Evolutionary conservation across 257 asterid species (phyloP).

Genomic region (Ocimum tenuiflorum): DNA sequence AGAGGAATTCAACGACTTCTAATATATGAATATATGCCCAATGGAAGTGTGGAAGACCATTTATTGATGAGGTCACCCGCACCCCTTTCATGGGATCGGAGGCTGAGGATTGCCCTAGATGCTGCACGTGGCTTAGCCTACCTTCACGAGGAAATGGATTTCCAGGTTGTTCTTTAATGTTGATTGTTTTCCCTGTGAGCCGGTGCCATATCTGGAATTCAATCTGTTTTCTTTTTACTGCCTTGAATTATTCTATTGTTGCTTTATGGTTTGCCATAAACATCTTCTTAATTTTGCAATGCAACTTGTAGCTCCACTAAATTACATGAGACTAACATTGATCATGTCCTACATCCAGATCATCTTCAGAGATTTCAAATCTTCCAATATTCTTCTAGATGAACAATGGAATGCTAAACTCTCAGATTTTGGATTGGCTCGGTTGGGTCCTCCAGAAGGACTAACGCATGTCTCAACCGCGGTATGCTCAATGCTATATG

Average conservation of each 20-base stretch:
- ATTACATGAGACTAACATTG: neutral
- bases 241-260: too few species aligned
- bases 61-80: slow-evolving; percentile 43
- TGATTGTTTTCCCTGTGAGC: neutral
- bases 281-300: too few species aligned
- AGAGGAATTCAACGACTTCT: slow-evolving; percentile 96
- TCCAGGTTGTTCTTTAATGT: slow-evolving; percentile 55
- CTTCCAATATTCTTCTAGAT: slow-evolving; percentile 60
- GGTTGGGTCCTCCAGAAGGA: slow-evolving; percentile 69
- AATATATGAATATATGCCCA: slow-evolving; percentile 81
- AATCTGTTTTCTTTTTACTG: too few species aligned
- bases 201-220: neutral
- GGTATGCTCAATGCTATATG: slow-evolving; percentile 27
- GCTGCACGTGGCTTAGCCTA: slow-evolving; percentile 87
- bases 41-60: slow-evolving; percentile 87
- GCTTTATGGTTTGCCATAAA: neutral
- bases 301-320: too few species aligned
- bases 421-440: slow-evolving; percentile 67
- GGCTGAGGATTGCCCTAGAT: slow-evolving; percentile 85
- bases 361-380: slow-evolving; percentile 61
- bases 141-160: slow-evolving; percentile 92
- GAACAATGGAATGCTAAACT: slow-evolving; percentile 64
- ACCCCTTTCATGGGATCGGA: slow-evolving; percentile 78
- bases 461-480: slow-evolving; percentile 57
- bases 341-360: slow-evolving; percentile 30